Evolutionary conservation across 2,329 filamentous ascomycete species (phyloP).

Genomic region (Pyrenophora tritici-repentis): DNA sequence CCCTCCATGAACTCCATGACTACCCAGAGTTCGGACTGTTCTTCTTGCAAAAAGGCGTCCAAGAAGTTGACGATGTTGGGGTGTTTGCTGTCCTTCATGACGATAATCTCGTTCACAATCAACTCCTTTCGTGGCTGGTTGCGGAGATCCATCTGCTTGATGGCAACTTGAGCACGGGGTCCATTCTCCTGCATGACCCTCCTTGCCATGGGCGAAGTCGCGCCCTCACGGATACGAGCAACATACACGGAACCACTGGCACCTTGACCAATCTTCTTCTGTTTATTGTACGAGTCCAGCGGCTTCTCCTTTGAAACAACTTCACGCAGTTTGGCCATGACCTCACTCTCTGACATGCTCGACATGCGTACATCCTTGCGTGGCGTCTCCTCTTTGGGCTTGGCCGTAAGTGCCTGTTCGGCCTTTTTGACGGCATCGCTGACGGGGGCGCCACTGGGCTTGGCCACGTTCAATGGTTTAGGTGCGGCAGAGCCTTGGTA

Average conservation of each 20-base stretch:
- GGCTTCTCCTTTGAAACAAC: slow-evolving; percentile 96
- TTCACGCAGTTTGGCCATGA: slow-evolving; percentile 93
- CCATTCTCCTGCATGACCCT: slow-evolving; percentile 81
- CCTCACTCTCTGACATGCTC: slow-evolving; percentile 94
- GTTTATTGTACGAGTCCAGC: slow-evolving; percentile 94
- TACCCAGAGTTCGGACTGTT: slow-evolving; percentile 95
- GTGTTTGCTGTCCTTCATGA: slow-evolving; percentile 99
- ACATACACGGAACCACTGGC: slow-evolving; percentile 98
- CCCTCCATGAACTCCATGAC: slow-evolving; percentile 99
- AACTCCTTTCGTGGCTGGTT: slow-evolving; percentile 97
- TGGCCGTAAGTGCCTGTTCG: slow-evolving; percentile 77
- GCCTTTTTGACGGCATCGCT: slow-evolving; percentile 82
- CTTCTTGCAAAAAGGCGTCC: slow-evolving; percentile 94
- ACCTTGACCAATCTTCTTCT: slow-evolving; percentile 99
- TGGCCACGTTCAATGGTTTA: slow-evolving; percentile 61
- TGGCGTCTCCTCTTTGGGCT: slow-evolving; percentile 72
- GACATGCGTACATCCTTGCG: slow-evolving; percentile 97
- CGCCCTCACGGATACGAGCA: slow-evolving; percentile 88
- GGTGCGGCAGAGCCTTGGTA: slow-evolving; percentile 53
- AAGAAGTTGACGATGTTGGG: slow-evolving; percentile 99
- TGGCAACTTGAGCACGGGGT: slow-evolving; percentile 85
- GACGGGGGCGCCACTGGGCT: slow-evolving; percentile 55
- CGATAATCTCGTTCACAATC: slow-evolving; percentile 99
- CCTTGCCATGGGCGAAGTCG: slow-evolving; percentile 78
- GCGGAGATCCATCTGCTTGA: slow-evolving; percentile 99